A percentile compares a stretch with the other conserved stretches of the same genome.
These are phyloP conservation scores for Sarocladium oryzae DNA, from an alignment of 2,329 filamentous ascomycete genomes.

Conservation along the genomic window DNA sequence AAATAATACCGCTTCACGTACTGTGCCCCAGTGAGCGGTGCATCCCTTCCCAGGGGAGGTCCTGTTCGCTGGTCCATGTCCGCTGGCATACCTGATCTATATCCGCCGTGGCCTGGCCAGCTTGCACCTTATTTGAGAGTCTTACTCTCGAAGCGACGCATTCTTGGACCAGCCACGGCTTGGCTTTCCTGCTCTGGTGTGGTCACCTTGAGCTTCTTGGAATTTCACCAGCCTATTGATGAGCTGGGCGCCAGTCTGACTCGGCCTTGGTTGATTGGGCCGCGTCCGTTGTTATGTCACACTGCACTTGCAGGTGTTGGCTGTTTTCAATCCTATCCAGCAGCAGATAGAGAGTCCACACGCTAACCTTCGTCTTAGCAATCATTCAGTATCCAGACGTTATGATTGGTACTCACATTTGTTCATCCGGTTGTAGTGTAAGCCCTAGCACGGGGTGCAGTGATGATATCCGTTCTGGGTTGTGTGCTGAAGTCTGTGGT, in stretches of 20 bases:
- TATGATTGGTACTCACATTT: constrained; percentile 9
- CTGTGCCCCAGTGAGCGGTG: constrained; percentile 4
- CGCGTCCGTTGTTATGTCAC: neutral
- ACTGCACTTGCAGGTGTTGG: constrained; percentile 4
- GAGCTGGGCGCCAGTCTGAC: neutral
- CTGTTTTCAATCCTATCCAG: neutral
- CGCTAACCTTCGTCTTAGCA: neutral
- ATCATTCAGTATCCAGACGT: neutral
- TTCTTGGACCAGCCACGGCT: no score
- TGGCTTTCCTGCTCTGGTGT: constrained; percentile 1
- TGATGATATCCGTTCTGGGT: constrained; percentile 17
- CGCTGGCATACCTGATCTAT: neutral
- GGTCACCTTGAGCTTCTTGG: neutral
- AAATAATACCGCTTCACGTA: constrained; percentile 4
- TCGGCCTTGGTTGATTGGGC: neutral
- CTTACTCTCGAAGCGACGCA: neutral
- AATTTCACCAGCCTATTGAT: neutral
- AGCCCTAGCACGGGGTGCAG: constrained; percentile 15
- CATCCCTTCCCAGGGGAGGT: neutral
- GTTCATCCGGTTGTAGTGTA: constrained; percentile 26
- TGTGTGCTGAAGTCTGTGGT: constrained; percentile 18
- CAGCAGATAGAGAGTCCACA: constrained; percentile 6
- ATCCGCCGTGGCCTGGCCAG: neutral
- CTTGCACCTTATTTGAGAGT: neutral
- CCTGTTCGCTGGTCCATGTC: constrained; percentile 5